These are phyloP conservation scores for Dendrocalamus latiflorus DNA, from an alignment of 202 grass and related monocot genomes.

Conservation along the genomic window DNA sequence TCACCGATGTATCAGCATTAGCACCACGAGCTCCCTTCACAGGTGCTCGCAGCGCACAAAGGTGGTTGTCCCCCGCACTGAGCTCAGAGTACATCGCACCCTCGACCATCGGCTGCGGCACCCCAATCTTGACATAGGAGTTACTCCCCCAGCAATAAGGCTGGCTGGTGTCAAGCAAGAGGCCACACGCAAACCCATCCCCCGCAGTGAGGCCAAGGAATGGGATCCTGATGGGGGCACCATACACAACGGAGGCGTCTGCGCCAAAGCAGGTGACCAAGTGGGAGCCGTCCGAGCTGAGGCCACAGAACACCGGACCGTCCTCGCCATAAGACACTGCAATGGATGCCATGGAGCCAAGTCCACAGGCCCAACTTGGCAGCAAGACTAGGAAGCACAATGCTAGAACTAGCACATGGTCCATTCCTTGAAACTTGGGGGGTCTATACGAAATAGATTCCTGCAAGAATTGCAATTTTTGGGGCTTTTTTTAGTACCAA, in stretches of 20 bases:
- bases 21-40: conserved; percentile 26
- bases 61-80: conserved; percentile 90
- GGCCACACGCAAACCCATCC: conserved; percentile 87
- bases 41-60: conserved; percentile 56
- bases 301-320: conserved; percentile 86
- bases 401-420: conserved; percentile 20
- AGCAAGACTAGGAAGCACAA: conserved; percentile 37
- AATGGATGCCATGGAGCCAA: conserved; percentile 97
- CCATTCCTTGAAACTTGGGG: conserved; percentile 37
- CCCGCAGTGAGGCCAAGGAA: conserved; percentile 70
- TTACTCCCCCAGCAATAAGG: no score
- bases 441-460: conserved; percentile 1
- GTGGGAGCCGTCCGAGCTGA: conserved; percentile 81
- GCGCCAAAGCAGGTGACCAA: conserved; percentile 75
- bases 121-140: no score
- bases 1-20: conserved; percentile 21
- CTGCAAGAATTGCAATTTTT: conserved; percentile 24
- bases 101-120: conserved; percentile 91
- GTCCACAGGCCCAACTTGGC: conserved; percentile 24
- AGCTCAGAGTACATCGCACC: conserved; percentile 65
- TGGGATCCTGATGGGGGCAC: conserved; percentile 60
- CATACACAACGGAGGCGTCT: conserved; percentile 88
- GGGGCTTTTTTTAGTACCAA: background rate
- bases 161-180: no score
- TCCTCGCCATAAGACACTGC: conserved; percentile 93